These are phyloP conservation scores for Aureobasidium sp. DNA, from an alignment of 2,329 filamentous ascomycete species.

Conservation along the genomic window DNA sequence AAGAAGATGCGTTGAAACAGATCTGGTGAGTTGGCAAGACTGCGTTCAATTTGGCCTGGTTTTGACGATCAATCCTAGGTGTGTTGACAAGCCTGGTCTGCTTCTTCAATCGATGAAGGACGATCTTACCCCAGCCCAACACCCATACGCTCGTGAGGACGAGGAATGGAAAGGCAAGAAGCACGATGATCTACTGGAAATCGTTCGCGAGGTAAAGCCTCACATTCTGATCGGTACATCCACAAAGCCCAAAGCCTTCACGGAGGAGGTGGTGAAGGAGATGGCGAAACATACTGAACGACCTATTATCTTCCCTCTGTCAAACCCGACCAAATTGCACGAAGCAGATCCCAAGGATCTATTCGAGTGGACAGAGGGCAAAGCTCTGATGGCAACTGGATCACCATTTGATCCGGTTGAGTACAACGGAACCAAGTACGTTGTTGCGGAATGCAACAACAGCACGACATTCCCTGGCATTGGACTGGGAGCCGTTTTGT, in stretches of 20 bases:
- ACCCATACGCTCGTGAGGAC: slow-evolving; percentile 57
- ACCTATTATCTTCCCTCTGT: slow-evolving; percentile 83
- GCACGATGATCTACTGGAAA: slow-evolving; percentile 53
- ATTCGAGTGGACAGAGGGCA: slow-evolving; percentile 69
- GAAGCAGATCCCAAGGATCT: slow-evolving; percentile 74
- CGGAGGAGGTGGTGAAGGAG: slow-evolving; percentile 61
- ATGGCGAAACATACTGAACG: slow-evolving; percentile 68
- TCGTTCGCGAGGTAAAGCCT: slow-evolving; percentile 65
- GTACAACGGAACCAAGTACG: slow-evolving; percentile 46
- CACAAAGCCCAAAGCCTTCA: slow-evolving; percentile 70
- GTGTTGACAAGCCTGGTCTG: slow-evolving; percentile 75
- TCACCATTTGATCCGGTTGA: slow-evolving; percentile 72
- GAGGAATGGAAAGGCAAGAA: slow-evolving; percentile 55
- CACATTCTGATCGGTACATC: slow-evolving; percentile 81
- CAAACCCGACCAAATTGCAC: slow-evolving; percentile 76
- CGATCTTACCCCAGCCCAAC: slow-evolving; percentile 59
- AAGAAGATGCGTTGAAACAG: slow-evolving; percentile 68
- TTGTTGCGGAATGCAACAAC: slow-evolving; percentile 81
- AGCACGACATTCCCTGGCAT: slow-evolving; percentile 80
- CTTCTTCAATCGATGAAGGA: slow-evolving; percentile 57
- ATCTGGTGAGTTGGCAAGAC: slow-evolving; percentile 55
- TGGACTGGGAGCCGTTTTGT: slow-evolving; percentile 70
- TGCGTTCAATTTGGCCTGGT: neutral
- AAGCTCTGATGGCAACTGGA: slow-evolving; percentile 73
- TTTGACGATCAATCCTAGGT: slow-evolving; percentile 40